Conservation (phyloP, 805 yeast genomes). For the Ogataea glucozyma region DNA sequence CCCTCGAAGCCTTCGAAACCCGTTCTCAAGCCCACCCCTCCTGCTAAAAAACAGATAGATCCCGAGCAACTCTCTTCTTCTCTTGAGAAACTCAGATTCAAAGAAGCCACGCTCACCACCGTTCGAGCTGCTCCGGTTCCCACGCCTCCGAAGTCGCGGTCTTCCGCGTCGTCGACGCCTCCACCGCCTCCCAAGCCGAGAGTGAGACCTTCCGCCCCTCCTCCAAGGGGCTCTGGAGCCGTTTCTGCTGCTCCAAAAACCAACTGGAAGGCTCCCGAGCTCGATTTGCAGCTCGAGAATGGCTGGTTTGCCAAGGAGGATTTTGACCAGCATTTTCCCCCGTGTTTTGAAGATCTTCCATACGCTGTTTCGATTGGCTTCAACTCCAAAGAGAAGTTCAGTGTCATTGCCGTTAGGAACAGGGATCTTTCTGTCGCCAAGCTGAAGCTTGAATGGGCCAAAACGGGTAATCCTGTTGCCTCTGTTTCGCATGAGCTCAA, state of each 20-base stretch:
- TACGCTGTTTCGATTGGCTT: conserved; percentile 35
- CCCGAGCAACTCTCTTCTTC: conserved; percentile 7
- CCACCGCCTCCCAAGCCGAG: conserved; percentile 18
- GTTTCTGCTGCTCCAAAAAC: conserved; percentile 17
- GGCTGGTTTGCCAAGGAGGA: conserved; percentile 48
- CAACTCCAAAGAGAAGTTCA: conserved; percentile 30
- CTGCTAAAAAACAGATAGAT: background rate
- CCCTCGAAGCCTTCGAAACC: too few species aligned
- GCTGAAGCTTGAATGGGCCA: conserved; percentile 43
- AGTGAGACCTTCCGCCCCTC: conserved; percentile 17
- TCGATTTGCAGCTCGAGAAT: conserved; percentile 44
- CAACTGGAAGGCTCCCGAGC: conserved; percentile 35
- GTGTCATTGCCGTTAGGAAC: conserved; percentile 40
- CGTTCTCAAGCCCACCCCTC: background rate
- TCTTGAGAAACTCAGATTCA: conserved; percentile 10
- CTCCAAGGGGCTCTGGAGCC: conserved; percentile 10
- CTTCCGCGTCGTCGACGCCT: conserved; percentile 21
- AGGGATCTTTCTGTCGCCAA: conserved; percentile 43
- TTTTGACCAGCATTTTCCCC: conserved; percentile 37
- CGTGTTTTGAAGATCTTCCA: conserved; percentile 38
- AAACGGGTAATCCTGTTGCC: conserved; percentile 25
- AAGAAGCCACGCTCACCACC: conserved; percentile 16
- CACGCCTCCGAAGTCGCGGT: conserved; percentile 37
- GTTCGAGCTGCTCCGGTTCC: conserved; percentile 11
- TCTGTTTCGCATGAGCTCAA: conserved; percentile 33